Percentiles rank a stretch among this genome's conserved stretches.
Evolutionary conservation across 306 rosid genomes (phyloP).

Genomic region (Dalbergia cochinchinensis): DNA sequence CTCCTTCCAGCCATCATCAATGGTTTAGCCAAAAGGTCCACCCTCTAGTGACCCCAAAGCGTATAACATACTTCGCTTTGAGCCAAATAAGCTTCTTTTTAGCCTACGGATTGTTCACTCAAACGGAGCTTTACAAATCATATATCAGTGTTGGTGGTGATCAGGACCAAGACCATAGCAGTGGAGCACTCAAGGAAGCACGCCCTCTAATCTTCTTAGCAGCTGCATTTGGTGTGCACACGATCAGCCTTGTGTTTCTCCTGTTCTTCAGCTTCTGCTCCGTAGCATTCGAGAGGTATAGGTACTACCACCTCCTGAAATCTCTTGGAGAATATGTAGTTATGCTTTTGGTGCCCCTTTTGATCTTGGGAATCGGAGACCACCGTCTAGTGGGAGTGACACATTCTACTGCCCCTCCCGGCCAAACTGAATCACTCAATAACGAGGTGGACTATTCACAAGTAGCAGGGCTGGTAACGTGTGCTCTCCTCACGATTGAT

Average conservation of each 20-base stretch:
- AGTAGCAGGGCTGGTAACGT: not conserved
- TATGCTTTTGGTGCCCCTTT: too few relatives aligned
- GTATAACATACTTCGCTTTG: not conserved
- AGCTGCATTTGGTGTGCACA: not conserved
- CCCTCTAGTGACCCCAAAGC: conserved; percentile 21
- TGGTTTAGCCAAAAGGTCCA: conserved; percentile 17
- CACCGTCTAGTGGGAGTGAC: too few relatives aligned
- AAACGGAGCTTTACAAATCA: conserved; percentile 5
- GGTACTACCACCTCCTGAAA: not conserved
- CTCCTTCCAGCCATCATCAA: too few relatives aligned
- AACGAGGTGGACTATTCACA: too few relatives aligned
- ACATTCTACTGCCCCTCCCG: too few relatives aligned
- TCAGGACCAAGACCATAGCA: not conserved
- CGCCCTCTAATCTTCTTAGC: not conserved
- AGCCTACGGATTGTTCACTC: not conserved
- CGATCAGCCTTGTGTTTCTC: not conserved
- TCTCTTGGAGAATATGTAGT: too few relatives aligned
- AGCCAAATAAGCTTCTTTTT: conserved; percentile 8
- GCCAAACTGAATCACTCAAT: too few relatives aligned
- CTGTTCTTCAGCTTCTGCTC: conserved; percentile 17
- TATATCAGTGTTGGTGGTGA: not conserved
- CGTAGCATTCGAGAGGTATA: not conserved
- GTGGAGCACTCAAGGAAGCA: too few relatives aligned
- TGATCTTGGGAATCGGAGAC: too few relatives aligned
- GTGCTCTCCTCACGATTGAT: conserved; percentile 2